phyloP scores from a whole-genome alignment of 116 monocot species.

The Cymodocea nodosa region DNA sequence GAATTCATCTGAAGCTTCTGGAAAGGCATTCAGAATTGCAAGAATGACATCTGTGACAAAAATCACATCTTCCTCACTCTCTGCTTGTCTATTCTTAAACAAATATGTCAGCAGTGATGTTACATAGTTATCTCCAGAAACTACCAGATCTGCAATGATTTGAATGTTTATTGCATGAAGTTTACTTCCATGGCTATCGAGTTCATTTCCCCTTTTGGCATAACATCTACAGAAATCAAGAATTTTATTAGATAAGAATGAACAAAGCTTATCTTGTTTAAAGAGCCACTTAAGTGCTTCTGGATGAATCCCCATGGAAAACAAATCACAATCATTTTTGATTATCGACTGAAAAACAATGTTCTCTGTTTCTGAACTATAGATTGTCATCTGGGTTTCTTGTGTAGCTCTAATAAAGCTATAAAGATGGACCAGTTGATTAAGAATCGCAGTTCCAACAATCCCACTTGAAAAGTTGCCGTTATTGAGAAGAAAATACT shows the following conservation, averaged over 20 bases:
- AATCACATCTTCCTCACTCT: constrained; percentile 33
- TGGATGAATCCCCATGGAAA: constrained; percentile 48
- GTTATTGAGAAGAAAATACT: constrained; percentile 69
- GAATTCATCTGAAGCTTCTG: constrained; percentile 52
- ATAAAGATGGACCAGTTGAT: constrained; percentile 65
- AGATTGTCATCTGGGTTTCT: constrained; percentile 6
- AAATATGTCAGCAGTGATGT: constrained; percentile 42
- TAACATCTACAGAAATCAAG: constrained; percentile 59
- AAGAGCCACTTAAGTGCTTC: constrained; percentile 73
- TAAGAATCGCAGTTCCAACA: constrained; percentile 35
- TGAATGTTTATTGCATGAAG: constrained; percentile 31
- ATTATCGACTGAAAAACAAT: constrained; percentile 39
- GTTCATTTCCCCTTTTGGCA: constrained; percentile 16
- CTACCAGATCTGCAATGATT: constrained; percentile 49
- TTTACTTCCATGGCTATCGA: constrained; percentile 16
- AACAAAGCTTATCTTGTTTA: constrained; percentile 38
- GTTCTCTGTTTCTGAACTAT: constrained; percentile 75
- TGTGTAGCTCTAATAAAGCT: constrained; percentile 35
- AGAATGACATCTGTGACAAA: constrained; percentile 40
- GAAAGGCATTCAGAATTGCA: constrained; percentile 41
- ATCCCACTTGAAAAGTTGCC: constrained; percentile 27
- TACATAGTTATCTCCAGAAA: constrained; percentile 42
- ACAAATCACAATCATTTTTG: constrained; percentile 53
- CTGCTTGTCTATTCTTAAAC: constrained; percentile 25
- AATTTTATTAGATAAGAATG: constrained; percentile 38